Evolutionary conservation across 179 eudicot species (phyloP).

Genomic region (Nepenthes alata): DNA sequence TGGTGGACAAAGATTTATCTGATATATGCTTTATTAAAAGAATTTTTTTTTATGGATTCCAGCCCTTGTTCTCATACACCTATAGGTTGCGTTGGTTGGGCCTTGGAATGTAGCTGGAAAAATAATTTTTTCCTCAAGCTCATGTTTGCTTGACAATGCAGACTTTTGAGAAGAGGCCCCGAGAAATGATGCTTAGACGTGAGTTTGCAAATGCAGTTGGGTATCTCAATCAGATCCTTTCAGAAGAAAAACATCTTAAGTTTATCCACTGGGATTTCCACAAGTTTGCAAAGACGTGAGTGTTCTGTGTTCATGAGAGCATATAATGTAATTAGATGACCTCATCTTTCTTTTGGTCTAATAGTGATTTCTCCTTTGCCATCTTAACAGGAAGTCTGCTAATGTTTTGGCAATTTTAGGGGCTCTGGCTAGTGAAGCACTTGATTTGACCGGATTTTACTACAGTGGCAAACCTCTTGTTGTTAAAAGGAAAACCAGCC

Average conservation of each 20-base stretch:
- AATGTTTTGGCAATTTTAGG: slow-evolving; percentile 91
- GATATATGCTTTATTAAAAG: no score
- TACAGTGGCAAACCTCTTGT: slow-evolving; percentile 68
- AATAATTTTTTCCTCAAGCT: background rate
- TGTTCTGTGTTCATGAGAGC: background rate
- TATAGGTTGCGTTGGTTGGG: no score
- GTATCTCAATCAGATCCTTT: slow-evolving; percentile 75
- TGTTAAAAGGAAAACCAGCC: slow-evolving; percentile 45
- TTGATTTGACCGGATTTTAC: slow-evolving; percentile 90
- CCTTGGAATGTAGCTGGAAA: background rate
- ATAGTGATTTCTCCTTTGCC: slow-evolving; percentile 1
- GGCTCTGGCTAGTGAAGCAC: slow-evolving; percentile 82
- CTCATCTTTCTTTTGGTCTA: background rate
- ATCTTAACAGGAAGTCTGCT: slow-evolving; percentile 74
- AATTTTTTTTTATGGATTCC: no score
- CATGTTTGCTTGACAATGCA: slow-evolving; percentile 24
- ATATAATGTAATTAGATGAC: background rate
- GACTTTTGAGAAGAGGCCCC: slow-evolving; percentile 95
- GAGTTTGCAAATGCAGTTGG: slow-evolving; percentile 92
- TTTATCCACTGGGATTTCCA: slow-evolving; percentile 97
- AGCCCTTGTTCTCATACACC: no score
- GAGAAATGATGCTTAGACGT: slow-evolving; percentile 95
- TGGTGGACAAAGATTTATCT: no score
- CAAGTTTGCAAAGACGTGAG: slow-evolving; percentile 92
- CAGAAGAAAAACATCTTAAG: slow-evolving; percentile 61